These are phyloP conservation scores for Excoecaria agallocha DNA, from an alignment of 345 rosid genomes.

Conservation along the genomic window DNA sequence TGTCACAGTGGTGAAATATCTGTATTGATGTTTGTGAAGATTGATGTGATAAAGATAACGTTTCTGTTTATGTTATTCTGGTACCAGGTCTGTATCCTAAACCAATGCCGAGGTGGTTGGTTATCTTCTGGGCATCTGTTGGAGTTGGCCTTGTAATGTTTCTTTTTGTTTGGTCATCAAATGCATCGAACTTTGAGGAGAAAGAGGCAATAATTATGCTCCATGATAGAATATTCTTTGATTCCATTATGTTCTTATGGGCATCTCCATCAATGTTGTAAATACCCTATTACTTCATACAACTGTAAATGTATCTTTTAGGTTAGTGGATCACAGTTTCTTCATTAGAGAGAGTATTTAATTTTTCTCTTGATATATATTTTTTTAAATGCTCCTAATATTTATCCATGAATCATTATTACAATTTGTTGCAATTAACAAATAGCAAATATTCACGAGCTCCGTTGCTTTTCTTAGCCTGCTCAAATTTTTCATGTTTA, in stretches of 20 bases:
- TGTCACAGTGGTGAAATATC: neutral
- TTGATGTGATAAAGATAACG: neutral
- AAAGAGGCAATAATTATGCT: slow-evolving; percentile 59
- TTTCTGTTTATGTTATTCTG: neutral
- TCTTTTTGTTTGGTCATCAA: slow-evolving; percentile 72
- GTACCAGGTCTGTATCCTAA: slow-evolving; percentile 77
- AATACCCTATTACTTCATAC: slow-evolving; percentile 27
- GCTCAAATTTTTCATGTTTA: no score
- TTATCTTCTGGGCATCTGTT: slow-evolving; percentile 60
- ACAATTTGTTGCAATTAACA: no score
- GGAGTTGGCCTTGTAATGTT: slow-evolving; percentile 57
- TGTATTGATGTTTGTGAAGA: neutral
- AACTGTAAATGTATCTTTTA: slow-evolving; percentile 48
- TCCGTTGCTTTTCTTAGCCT: no score
- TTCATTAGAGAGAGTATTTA: neutral
- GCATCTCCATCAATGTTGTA: slow-evolving; percentile 34
- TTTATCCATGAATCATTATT: neutral
- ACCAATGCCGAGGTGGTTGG: slow-evolving; percentile 78
- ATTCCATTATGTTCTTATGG: slow-evolving; percentile 29
- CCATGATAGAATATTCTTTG: slow-evolving; percentile 37
- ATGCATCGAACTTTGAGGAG: slow-evolving; percentile 51
- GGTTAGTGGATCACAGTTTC: slow-evolving; percentile 33
- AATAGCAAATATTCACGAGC: no score
- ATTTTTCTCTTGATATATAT: neutral
- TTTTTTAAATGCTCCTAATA: neutral